Base-by-base conservation (phyloP, 2,329 filamentous ascomycete genomes). In the Penicillium sp. region DNA sequence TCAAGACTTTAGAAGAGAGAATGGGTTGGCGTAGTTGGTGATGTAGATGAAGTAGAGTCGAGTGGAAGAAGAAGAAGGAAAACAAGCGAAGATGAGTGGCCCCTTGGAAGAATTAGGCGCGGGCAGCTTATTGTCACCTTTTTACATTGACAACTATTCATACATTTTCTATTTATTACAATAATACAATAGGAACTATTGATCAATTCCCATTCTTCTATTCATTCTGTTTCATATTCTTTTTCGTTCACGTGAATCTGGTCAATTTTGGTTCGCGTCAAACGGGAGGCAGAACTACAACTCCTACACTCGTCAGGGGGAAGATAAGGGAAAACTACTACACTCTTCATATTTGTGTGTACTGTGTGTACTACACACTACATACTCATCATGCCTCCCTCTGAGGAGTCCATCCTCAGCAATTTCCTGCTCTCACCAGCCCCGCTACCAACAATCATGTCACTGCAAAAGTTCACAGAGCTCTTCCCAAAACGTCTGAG, bases 351-450 rank as follows among this genome's bases (percentile, higher is more conserved):
- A 33, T 33, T 13, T 33, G 8, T 21, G 13, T 9, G 10, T 19
- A 25, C 29, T 35, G 33, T 17, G 15, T 35, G 15, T 8, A 43
- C 23, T 23, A 17, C 15, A 35, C 15, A 17, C 15, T 17, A 33
- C 29, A 35, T 31, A 42, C 35, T 49, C 54, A 78, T 62, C 59
- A 91, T 92, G 88, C 80, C 89, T 4, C 87, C 89, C 9, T 88
- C 86, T 45, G 92, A 96, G 77, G 80, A 84, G 56, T 83, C 86
- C 29, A 89, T 96, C 63, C 83, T 96, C 51, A 82, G 82, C 68
- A 88, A 89, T 74, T 95, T 93, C 73, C 85, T 96, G 58, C 83
- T 95, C 37, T 82, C 88, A 31, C 89, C 91, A 13, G 87, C 91
- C 8, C 83, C 89, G 29, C 81, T 96, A 38, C 87, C 89, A 42